phyloP scores from a whole-genome alignment of 1,284 basidiomycete genomes.

The Rhodotorula sp. region DNA sequence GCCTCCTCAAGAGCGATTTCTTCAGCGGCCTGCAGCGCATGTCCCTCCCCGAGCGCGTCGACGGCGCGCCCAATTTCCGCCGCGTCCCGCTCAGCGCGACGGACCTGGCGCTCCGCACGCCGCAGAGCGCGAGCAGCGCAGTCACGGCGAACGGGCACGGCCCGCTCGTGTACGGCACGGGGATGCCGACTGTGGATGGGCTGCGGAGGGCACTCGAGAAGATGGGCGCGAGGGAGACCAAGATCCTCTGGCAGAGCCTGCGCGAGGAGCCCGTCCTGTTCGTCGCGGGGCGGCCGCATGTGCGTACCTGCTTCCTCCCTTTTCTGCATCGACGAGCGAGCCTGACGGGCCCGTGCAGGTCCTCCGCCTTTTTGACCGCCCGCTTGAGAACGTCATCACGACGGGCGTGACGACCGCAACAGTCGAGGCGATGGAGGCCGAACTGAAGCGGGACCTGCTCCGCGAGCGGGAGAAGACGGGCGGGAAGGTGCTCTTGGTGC shows the following conservation, averaged over 20 bases:
- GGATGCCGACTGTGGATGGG: conserved; percentile 87
- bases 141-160: neutral
- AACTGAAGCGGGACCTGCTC: conserved; percentile 86
- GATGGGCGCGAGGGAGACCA: conserved; percentile 74
- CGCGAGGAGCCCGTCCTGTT: conserved; percentile 96
- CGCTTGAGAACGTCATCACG: conserved; percentile 81
- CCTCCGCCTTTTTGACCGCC: conserved; percentile 83
- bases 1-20: conserved; percentile 80
- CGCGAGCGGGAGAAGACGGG: conserved; percentile 71
- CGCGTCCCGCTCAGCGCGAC: conserved; percentile 64
- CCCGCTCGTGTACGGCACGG: conserved; percentile 63
- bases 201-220: conserved; percentile 77
- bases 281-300: conserved; percentile 42
- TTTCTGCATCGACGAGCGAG: neutral
- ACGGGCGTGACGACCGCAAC: conserved; percentile 90
- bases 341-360: conserved; percentile 53
- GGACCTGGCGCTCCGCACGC: conserved; percentile 5
- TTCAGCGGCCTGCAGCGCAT: conserved; percentile 74
- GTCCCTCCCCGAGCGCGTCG: conserved; percentile 89
- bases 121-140: conserved; percentile 3
- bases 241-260: conserved; percentile 85
- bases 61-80: conserved; percentile 90
- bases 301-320: neutral
- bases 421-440: conserved; percentile 90
- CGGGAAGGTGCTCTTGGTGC: conserved; percentile 69